Evolutionary conservation across 805 yeast genomes (phyloP), one percentile per base, ranked within the genome.

Genomic region (Candida ficus): DNA sequence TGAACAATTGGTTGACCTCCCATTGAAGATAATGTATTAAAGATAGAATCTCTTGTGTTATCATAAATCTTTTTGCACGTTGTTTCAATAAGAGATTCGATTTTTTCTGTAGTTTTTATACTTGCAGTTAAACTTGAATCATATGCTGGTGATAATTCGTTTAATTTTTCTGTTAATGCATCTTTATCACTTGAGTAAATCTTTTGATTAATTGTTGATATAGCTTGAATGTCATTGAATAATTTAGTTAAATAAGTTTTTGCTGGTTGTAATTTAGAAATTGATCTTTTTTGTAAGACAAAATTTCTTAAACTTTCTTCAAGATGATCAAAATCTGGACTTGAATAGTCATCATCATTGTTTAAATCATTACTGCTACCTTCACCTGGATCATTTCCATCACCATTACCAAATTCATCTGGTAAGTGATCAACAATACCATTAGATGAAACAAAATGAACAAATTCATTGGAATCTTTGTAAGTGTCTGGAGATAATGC

Each of bases 181-280:
- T 68, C 69, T 37, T 70, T 71, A 42, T 79, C 85, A 20, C 66
- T 62, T 12, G 61, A 49, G 48, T 79, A 74, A 12, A 75, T 63
- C n/a, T 68, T 61, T 37, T 77, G 70, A 57, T 90, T 93, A n/a
- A 75, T 62, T 9, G 68, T 62, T 0, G 95, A 72, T 17, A 93
- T 66, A 1, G 65, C 62, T 37, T 66, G 65, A 30, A 91, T 54
- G 54, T 93, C 99, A 18, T 60, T 60, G 31, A 85, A 71, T 11
- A 90, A 56, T 52, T 89, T 91, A 16, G 70, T 45, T 22, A 91
- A 63, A 52, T 84, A 93, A n/a, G 82, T 90, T 56, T 89, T 88
- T 0, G 96, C 98, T 0, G 99, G 99, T 27, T 87, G 73, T 12
- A 93, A 67, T 58, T 93, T 93, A 0, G 98, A 89, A 10, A 84